A percentile compares a stretch with the other conserved stretches of the same genome.
Conservation (phyloP, 805 yeast species). For the Dipodascus albidus region DNA sequence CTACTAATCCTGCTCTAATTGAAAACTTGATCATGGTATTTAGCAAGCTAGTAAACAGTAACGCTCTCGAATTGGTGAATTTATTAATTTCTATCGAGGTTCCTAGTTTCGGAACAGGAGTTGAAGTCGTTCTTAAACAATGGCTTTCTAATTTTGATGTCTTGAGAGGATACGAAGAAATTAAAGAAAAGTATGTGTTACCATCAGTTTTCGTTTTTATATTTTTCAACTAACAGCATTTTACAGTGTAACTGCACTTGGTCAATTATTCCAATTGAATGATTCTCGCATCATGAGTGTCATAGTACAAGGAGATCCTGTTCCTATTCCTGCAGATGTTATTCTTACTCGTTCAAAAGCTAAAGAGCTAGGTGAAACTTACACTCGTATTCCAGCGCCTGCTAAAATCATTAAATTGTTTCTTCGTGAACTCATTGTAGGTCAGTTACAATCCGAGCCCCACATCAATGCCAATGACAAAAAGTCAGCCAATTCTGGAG, state of each 20-base stretch:
- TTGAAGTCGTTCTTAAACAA: conserved; percentile 50
- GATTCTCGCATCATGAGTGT: conserved; percentile 41
- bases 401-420: conserved; percentile 64
- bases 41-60: conserved; percentile 52
- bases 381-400: conserved; percentile 55
- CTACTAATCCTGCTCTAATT: conserved; percentile 59
- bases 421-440: conserved; percentile 51
- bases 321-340: conserved; percentile 46
- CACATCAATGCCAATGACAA: conserved; percentile 12
- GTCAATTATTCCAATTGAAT: conserved; percentile 47
- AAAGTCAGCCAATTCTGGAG: conserved; percentile 8
- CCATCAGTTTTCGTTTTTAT: conserved; percentile 5
- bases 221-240: conserved; percentile 4
- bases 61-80: conserved; percentile 52
- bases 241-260: conserved; percentile 64
- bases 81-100: conserved; percentile 37
- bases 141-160: conserved; percentile 82
- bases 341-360: conserved; percentile 84
- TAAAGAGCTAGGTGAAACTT: conserved; percentile 47
- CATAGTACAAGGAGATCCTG: conserved; percentile 65
- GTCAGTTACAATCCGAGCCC: conserved; percentile 31
- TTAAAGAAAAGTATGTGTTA: conserved; percentile 49
- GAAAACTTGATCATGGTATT: conserved; percentile 71
- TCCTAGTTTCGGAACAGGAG: conserved; percentile 27
- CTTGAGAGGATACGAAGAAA: conserved; percentile 65